Conservation (phyloP, 2,329 filamentous ascomycete species). For the Eurotiales sp. region DNA sequence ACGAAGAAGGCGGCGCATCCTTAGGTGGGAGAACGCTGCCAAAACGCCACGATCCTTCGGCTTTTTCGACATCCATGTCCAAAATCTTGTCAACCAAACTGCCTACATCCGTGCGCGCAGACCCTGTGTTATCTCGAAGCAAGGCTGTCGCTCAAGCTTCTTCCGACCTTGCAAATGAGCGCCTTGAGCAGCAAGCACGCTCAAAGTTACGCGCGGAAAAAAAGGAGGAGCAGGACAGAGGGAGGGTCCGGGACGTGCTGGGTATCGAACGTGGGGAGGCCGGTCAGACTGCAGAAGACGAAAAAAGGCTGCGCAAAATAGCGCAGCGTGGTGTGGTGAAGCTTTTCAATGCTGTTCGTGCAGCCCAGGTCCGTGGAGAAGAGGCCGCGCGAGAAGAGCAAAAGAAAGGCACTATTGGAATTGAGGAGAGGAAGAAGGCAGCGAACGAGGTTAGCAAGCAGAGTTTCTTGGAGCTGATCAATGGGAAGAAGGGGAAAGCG, state of each 20-base stretch:
- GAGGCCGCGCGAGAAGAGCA: constrained; percentile 66
- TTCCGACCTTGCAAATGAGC: constrained; percentile 67
- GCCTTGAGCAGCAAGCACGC: constrained; percentile 76
- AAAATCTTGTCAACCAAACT: constrained; percentile 92
- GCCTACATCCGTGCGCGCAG: constrained; percentile 71
- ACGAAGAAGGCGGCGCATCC: constrained; percentile 34
- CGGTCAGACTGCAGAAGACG: constrained; percentile 60
- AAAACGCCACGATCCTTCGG: constrained; percentile 87
- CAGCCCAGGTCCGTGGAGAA: constrained; percentile 83
- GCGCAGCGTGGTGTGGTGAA: constrained; percentile 92
- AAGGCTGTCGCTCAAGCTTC: constrained; percentile 68
- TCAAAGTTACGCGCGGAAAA: constrained; percentile 77
- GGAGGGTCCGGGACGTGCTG: constrained; percentile 81
- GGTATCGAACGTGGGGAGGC: constrained; percentile 54
- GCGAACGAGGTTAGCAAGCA: constrained; percentile 96
- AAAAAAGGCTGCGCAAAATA: constrained; percentile 78
- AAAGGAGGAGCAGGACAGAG: constrained; percentile 75
- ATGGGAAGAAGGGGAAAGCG: constrained; percentile 51
- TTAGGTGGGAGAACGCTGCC: constrained; percentile 36
- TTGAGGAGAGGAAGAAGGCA: constrained; percentile 76
- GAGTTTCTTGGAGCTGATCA: constrained; percentile 85
- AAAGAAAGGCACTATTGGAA: constrained; percentile 71
- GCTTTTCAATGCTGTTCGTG: constrained; percentile 91
- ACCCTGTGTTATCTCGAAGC: constrained; percentile 88
- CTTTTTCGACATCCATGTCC: constrained; percentile 87